Evolutionary conservation across 768 basidiomycete species (phyloP).

Genomic region (Xerocomellus chrysenteron): DNA sequence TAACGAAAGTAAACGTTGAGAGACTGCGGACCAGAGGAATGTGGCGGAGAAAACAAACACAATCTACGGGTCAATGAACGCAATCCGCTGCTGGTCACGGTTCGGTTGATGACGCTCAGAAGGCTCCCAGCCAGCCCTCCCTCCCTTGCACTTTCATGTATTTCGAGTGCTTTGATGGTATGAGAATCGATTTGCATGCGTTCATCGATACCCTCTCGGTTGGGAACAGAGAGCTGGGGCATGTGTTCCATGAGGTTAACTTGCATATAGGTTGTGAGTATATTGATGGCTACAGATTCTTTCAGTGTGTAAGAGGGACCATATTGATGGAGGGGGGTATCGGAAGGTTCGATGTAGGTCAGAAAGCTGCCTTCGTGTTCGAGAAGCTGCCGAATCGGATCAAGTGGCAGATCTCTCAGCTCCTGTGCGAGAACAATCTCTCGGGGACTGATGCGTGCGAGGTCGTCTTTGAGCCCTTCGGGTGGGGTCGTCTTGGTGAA

Average conservation of each 20-base stretch:
- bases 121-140: constrained; percentile 74
- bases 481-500: constrained; percentile 63
- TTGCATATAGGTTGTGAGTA: constrained; percentile 65
- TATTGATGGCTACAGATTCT: constrained; percentile 57
- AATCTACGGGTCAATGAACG: constrained; percentile 75
- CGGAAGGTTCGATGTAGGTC: constrained; percentile 41
- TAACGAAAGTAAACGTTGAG: constrained; percentile 31
- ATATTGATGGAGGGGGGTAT: background rate
- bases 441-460: constrained; percentile 75
- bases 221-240: constrained; percentile 60
- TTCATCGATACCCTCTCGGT: constrained; percentile 49
- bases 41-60: constrained; percentile 46
- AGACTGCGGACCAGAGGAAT: constrained; percentile 6
- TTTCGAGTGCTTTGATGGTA: constrained; percentile 86
- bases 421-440: constrained; percentile 70
- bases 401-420: constrained; percentile 35
- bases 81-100: constrained; percentile 73
- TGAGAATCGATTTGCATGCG: constrained; percentile 91
- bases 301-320: constrained; percentile 22
- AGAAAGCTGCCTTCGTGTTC: constrained; percentile 55
- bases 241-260: constrained; percentile 74
- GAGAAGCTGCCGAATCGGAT: constrained; percentile 50
- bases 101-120: constrained; percentile 71
- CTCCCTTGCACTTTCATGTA: constrained; percentile 71
- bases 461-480: constrained; percentile 70